phyloP scores from a whole-genome alignment of 2,329 filamentous ascomycete species.

The Alternaria ethzedia region DNA sequence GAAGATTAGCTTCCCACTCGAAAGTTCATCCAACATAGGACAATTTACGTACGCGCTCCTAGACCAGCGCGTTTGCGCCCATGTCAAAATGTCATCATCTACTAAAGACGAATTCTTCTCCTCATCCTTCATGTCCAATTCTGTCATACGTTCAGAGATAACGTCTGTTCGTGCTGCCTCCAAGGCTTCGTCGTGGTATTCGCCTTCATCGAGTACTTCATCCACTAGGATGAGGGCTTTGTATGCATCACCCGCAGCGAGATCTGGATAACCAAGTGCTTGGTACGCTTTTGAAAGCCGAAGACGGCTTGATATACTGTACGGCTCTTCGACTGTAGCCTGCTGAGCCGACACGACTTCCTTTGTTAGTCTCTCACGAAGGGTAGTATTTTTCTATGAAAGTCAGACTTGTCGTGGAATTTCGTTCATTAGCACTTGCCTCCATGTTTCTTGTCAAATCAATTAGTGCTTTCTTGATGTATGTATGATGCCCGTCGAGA shows the following conservation, averaged over 20 bases:
- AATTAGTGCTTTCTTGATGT: not conserved
- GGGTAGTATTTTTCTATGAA: not conserved
- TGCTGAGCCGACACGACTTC: conserved; percentile 35
- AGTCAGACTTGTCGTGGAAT: not conserved
- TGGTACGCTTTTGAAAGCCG: conserved; percentile 75
- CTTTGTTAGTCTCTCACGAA: conserved; percentile 21
- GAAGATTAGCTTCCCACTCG: conserved; percentile 10
- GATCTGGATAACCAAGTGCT: conserved; percentile 82
- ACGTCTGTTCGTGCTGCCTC: conserved; percentile 56
- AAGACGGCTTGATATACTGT: conserved; percentile 52
- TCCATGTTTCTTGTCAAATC: conserved; percentile 10
- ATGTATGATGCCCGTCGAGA: not conserved
- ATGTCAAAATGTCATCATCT: conserved; percentile 21
- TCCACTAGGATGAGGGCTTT: conserved; percentile 86
- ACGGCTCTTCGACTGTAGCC: conserved; percentile 36
- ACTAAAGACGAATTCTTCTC: not conserved
- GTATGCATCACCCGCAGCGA: conserved; percentile 89
- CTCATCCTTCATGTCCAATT: conserved; percentile 6
- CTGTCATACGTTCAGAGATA: conserved; percentile 13
- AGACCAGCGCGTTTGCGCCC: conserved; percentile 32
- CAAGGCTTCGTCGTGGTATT: conserved; percentile 75
- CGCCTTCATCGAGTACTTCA: conserved; percentile 76
- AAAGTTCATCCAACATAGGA: not conserved
- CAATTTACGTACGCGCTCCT: conserved; percentile 38
- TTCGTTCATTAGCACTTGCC: conserved; percentile 7